These are phyloP conservation scores for Beauveria sp. DNA, from an alignment of 2,329 filamentous ascomycete species.

Conservation along the genomic window DNA sequence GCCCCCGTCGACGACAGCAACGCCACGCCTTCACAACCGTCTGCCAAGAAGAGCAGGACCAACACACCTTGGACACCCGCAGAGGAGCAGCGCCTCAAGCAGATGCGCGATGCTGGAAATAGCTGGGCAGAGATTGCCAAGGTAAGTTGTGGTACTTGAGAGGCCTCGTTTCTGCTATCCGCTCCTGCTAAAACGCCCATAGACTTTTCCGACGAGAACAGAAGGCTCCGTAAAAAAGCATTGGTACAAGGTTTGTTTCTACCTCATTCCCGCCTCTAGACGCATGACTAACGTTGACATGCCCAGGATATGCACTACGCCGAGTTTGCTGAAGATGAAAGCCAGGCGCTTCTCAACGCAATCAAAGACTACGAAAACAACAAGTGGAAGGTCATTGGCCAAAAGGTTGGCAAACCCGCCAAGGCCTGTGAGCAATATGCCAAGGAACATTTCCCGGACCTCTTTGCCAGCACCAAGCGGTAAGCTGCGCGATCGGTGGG, in stretches of 20 bases:
- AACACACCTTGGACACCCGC: slow-evolving; percentile 97
- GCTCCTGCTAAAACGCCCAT: slow-evolving; percentile 19
- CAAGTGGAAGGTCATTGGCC: slow-evolving; percentile 96
- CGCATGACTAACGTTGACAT: background rate
- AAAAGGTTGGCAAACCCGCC: slow-evolving; percentile 94
- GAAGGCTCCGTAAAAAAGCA: slow-evolving; percentile 99
- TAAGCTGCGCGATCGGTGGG: slow-evolving; percentile 18
- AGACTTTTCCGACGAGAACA: slow-evolving; percentile 88
- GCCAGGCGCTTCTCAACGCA: slow-evolving; percentile 72
- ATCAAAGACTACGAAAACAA: slow-evolving; percentile 99
- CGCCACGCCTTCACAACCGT: slow-evolving; percentile 36
- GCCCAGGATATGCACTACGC: slow-evolving; percentile 95
- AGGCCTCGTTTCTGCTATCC: no score
- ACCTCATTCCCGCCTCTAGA: no score
- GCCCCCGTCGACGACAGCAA: slow-evolving; percentile 24
- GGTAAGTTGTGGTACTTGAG: slow-evolving; percentile 50
- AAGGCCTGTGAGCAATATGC: slow-evolving; percentile 82
- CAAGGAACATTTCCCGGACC: slow-evolving; percentile 79
- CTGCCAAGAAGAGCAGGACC: slow-evolving; percentile 87
- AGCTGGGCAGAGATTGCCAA: slow-evolving; percentile 99
- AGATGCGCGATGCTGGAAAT: slow-evolving; percentile 85
- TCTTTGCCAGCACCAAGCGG: slow-evolving; percentile 30
- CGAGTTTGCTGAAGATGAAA: slow-evolving; percentile 95
- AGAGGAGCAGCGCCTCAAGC: slow-evolving; percentile 86
- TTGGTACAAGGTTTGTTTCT: slow-evolving; percentile 79